Base-by-base conservation (phyloP, 768 basidiomycete species). In the Rhizopogon sp. region DNA sequence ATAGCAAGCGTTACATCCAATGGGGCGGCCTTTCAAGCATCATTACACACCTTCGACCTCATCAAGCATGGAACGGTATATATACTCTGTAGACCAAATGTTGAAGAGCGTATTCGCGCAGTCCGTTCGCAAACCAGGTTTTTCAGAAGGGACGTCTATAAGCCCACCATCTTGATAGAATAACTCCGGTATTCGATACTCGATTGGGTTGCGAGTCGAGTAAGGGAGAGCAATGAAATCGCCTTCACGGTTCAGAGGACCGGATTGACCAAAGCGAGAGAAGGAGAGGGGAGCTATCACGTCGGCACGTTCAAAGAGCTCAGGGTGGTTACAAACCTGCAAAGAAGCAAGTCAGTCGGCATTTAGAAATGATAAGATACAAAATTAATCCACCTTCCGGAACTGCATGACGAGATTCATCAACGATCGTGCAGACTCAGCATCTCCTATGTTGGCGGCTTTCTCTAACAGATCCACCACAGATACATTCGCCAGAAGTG, bases 371-470 rank as follows among this genome's bases (percentile, higher is more conserved):
- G 31, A 31, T n/a, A 28, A 55, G 45, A 33, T 11, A 41, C 42
- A 47, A 13, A 33, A 2, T 33, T 39, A 22, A 55, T 71, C 28
- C 53, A 90, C 93, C 79, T 99, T 99, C 61, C 97, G 87, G 79
- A 98, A 98, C 69, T 99, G 97, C 97, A 99, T 99, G 58, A 99
- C 97, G 57, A 99, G 80, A 71, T 98, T 99, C 96, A 98, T 98
- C 57, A 99, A 75, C 6, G 93, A 92, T 52, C 93, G 86, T 50
- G 94, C 93, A 31, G 91, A 92, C 60, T 94, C 91, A 6, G 84
- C 90, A 62, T 96, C 93, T 14, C 93, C 90, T 56, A 93, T 84
- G 60, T 90, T 90, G 3, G 91, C 86, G 9, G 97, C 95, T 69
- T 97, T 95, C 62, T 89, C 89, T 47, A 99, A 76, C 37, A 99